These are phyloP conservation scores for Pythium apleroticum DNA, from an alignment of 352 stramenopile species.

Conservation along the genomic window DNA sequence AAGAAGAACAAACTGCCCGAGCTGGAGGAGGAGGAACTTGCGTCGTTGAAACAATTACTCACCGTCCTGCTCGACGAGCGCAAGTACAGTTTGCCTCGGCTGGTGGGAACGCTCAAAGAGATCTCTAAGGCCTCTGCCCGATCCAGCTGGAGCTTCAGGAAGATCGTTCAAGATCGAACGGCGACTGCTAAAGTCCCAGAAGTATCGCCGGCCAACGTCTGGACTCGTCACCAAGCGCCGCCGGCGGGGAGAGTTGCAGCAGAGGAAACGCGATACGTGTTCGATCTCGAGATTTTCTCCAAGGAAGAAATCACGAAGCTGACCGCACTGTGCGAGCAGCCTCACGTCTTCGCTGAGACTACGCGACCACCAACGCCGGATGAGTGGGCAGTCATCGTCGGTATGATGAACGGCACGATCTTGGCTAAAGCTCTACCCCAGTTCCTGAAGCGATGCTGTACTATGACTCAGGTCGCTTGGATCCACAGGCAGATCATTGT, in stretches of 20 bases:
- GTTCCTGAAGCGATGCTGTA: constrained; percentile 24
- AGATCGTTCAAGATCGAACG: not conserved
- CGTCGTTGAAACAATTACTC: too few species aligned
- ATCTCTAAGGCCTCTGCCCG: not conserved
- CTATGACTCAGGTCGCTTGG: constrained; percentile 3
- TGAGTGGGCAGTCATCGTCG: constrained; percentile 15
- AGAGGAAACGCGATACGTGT: not conserved
- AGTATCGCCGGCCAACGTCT: not conserved
- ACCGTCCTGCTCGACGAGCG: not conserved
- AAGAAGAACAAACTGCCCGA: not conserved
- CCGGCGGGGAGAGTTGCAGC: not conserved
- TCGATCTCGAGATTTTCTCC: not conserved
- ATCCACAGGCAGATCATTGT: constrained; percentile 6
- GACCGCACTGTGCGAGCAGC: not conserved
- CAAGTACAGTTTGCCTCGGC: not conserved
- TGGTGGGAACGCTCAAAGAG: not conserved
- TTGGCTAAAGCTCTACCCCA: not conserved
- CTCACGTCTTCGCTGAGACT: not conserved
- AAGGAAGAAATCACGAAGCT: not conserved
- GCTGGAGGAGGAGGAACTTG: not conserved
- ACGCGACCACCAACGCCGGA: not conserved
- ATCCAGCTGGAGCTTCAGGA: not conserved
- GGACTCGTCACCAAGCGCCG: not conserved
- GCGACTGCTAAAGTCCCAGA: not conserved
- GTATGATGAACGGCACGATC: constrained; percentile 17